Base-by-base conservation (phyloP, 768 basidiomycete species). In the Lentinula detonsa region DNA sequence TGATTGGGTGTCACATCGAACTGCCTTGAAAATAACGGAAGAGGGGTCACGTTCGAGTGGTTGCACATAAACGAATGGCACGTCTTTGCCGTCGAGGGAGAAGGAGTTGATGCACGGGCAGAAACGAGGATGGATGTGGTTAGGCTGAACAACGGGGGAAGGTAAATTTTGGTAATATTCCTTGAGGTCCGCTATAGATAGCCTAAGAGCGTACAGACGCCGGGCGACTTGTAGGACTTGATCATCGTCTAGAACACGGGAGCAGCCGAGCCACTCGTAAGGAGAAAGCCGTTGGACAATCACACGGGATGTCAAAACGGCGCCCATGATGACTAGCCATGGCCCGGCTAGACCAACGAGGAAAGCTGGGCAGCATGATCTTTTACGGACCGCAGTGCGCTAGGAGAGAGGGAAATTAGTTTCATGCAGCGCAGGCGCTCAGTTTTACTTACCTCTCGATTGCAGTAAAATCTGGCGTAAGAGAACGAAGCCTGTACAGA, bases 221-320 rank as follows among this genome's bases (percentile, higher is more conserved):
- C 63, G 64, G 7, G 67, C 70, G 54, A 72, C 63, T 43, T 55
- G 61, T 53, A 37, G 6, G 31, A 18, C 63, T 5, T 67, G 69
- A 2, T 34, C 34, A 10, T 70, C 66, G 28, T 73, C 69, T 11
- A 53, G 42, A 9, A 62, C 40, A 55, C 65, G 63, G 43, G 55
- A 63, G 35, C 23, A 2, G 49, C 69, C 74, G 37, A 73, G 45
- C 71, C 73, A 75, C 28, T 73, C 40, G 50, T 67, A 69, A 50
- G 75, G 72, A 0, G 73, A 74, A 13, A 76, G 71, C 18, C 62
- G 66, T 61, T 76, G 74, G 37, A 72, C 68, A 11, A 78, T 61
- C 42, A 64, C 66, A 0, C 58, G 34, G 13, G 57, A 31, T 1
- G 70, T 70, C 35, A 70, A 43, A 13, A 76, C 62, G 15, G 68